Evolutionary conservation across 2,329 filamentous ascomycete genomes (phyloP).

Genomic region (Venturia aucupariae): DNA sequence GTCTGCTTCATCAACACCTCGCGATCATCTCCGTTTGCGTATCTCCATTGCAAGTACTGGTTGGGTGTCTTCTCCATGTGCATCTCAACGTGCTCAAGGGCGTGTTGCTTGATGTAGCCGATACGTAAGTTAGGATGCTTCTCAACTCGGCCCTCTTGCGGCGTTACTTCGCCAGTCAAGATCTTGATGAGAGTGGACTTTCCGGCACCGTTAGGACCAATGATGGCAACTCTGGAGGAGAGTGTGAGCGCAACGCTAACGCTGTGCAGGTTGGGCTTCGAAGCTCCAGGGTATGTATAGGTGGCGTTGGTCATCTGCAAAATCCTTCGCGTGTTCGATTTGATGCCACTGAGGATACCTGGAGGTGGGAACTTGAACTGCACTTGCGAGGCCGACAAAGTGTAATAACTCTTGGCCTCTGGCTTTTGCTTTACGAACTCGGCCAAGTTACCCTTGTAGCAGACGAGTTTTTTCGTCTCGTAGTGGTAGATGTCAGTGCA

Average conservation of each 20-base stretch:
- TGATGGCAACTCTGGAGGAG: slow-evolving; percentile 90
- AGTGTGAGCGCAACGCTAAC: slow-evolving; percentile 82
- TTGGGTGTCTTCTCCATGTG: slow-evolving; percentile 98
- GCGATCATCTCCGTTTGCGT: slow-evolving; percentile 91
- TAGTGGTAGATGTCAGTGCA: slow-evolving; percentile 99
- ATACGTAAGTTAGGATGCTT: slow-evolving; percentile 98
- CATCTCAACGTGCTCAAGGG: slow-evolving; percentile 98
- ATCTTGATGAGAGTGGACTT: slow-evolving; percentile 98
- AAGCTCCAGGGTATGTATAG: slow-evolving; percentile 83
- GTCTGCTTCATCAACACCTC: slow-evolving; percentile 98
- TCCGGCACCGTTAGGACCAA: slow-evolving; percentile 93
- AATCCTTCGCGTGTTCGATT: slow-evolving; percentile 87
- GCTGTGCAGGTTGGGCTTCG: slow-evolving; percentile 78
- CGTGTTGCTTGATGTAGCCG: slow-evolving; percentile 99
- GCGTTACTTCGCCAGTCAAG: slow-evolving; percentile 84
- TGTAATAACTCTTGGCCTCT: slow-evolving; percentile 97
- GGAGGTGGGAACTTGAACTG: slow-evolving; percentile 98
- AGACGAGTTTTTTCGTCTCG: slow-evolving; percentile 89
- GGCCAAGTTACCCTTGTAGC: slow-evolving; percentile 73
- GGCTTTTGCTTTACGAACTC: slow-evolving; percentile 83
- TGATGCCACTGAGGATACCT: slow-evolving; percentile 88
- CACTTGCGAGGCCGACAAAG: slow-evolving; percentile 74
- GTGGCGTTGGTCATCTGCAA: slow-evolving; percentile 88
- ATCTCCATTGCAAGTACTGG: slow-evolving; percentile 98
- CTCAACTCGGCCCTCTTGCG: slow-evolving; percentile 76